Evolutionary conservation across 345 rosid genomes (phyloP), one percentile per base, ranked within the genome.

Genomic region (Aquilaria malaccensis): DNA sequence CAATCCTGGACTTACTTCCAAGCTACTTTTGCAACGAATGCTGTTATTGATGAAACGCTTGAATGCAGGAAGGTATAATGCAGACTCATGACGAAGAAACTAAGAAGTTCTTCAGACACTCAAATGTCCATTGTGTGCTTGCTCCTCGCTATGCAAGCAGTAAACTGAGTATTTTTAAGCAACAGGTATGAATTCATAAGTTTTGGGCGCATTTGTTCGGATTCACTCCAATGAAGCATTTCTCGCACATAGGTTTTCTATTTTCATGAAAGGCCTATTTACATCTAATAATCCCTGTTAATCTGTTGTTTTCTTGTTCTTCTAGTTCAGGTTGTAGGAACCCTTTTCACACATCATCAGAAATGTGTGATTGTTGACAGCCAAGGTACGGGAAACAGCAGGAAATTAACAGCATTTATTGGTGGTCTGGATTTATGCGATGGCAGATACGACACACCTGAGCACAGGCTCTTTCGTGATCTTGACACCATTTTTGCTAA

Each of bases 1-100:
- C 13, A 55, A 60, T 48, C 47, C 13, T 14, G 2, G 55, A 47
- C 60, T 22, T 33, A 10, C n/a, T 31, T 10, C 52, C 14, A 41
- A 7, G 10, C 52, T 64, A 33, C 37, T 52, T 69, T 46, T 13
- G 43, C 47, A 64, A 53, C 58, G 9, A 22, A 41, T 58, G 66
- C 50, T 15, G 3, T 59, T 30, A 59, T 47, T 53, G 58, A 61
- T 70, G 60, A 12, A 46, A 48, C 22, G 53, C 59, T 64, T 62
- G 70, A 22, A 30, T 63, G 56, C 72, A 86, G 89, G 87, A 78
- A 53, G 94, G 94, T 14, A 84, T 86, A 13, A 86, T 83, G 89
- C 87, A 81, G 80, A 86, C 94, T 13, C 94, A 83, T 70, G 89
- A 86, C 52, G 94, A 86, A 80, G 85, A 83, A 76, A 77, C 89